Base-by-base conservation (phyloP, 495 filamentous ascomycete genomes). In the Annulohypoxylon stygium region DNA sequence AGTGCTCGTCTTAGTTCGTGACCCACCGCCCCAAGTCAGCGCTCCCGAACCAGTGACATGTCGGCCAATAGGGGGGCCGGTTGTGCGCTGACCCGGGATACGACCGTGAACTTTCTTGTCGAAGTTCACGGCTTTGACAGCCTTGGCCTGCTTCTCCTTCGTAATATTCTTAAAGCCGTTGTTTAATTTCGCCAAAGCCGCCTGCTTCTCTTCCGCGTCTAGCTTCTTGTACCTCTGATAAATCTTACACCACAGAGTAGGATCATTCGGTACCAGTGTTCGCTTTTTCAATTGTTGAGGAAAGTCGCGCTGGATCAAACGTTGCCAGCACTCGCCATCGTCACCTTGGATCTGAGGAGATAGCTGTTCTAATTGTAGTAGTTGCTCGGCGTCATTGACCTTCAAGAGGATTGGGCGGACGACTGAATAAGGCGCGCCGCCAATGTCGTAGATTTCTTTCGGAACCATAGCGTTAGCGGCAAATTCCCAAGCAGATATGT, bases 121-220 rank as follows among this genome's bases (percentile, higher is more conserved):
- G 6, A 63, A 74, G 26, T 70, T 69, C 26, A 82, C 36, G 25
- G 82, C 71, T 16, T 71, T 77, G 53, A 74, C 72, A 12, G 64
- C 70, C 47, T 79, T 80, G 4, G 70, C 65, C 5, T 75, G 64
- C 23, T 79, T 77, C 50, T 80, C 71, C 65, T 81, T 67, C 14
- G 78, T 65, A 33, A 73, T 58, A 12, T 54, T 70, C 18, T 80
- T 78, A 20, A 80, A 73, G 12, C 63, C 63, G 7, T 73, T 69
- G 53, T 54, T 68, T 76, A 89, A 78, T 75, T 82, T 55, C 67
- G 74, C 79, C n/a, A 50, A 14, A 70, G 83, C 75, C 75, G 86
- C 78, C 76, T 81, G 78, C 79, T 85, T 83, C 83, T 86, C 73
- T 77, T 87, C 80, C 77, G 84, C 71, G 59, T 83, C 78, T 74